phyloP scores from a whole-genome alignment of 352 stramenopile species.

The Globisporangium splendens region DNA sequence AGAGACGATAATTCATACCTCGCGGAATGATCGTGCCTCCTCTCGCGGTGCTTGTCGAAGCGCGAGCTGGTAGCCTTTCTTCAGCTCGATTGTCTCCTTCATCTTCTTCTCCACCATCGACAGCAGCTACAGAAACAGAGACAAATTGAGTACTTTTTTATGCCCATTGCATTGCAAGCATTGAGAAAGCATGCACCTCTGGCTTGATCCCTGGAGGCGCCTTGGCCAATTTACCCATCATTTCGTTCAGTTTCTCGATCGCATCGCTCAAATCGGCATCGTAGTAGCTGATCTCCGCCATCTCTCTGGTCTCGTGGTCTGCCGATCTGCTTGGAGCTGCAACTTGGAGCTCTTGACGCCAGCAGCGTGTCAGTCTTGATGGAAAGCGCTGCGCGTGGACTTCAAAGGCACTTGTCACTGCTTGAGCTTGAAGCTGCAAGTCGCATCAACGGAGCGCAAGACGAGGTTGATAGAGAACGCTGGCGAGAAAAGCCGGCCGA shows the following conservation, averaged over 20 bases:
- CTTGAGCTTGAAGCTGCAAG: no score
- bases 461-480: background rate
- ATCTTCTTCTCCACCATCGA: slow-evolving; percentile 79
- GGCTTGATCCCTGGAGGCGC: slow-evolving; percentile 62
- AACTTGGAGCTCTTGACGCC: background rate
- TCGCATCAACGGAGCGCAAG: no score
- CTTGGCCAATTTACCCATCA: slow-evolving; percentile 82
- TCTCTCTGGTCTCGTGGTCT: slow-evolving; percentile 17
- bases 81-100: slow-evolving; percentile 78
- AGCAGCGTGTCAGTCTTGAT: no score
- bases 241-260: slow-evolving; percentile 80
- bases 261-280: slow-evolving; percentile 81
- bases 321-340: background rate
- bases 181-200: slow-evolving; percentile 31
- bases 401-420: no score
- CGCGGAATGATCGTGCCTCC: slow-evolving; percentile 57
- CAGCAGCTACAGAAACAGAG: slow-evolving; percentile 42
- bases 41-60: slow-evolving; percentile 73
- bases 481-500: slow-evolving; percentile 1
- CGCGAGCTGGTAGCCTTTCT: slow-evolving; percentile 82
- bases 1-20: slow-evolving; percentile 34
- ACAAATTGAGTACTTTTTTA: background rate
- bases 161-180: background rate
- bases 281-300: slow-evolving; percentile 89
- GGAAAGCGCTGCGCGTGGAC: background rate